Percentiles rank a stretch among this genome's conserved stretches.
Evolutionary conservation across 2,329 filamentous ascomycete species (phyloP).

Genomic region (Cercospora janseana): DNA sequence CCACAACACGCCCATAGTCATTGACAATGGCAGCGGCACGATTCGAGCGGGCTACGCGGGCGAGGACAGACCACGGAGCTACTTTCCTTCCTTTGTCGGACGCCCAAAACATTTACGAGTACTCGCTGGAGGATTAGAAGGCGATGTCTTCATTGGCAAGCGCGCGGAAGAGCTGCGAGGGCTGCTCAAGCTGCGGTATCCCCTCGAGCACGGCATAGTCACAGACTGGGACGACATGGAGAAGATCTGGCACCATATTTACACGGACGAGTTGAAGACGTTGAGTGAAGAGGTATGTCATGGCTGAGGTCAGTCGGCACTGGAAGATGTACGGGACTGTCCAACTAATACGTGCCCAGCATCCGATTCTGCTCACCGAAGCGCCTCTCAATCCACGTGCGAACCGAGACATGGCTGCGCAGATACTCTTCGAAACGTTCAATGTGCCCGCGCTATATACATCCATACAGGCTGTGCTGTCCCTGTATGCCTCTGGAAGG

Average conservation of each 20-base stretch:
- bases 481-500: conserved; percentile 89
- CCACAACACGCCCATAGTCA: conserved; percentile 96
- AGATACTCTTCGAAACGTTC: conserved; percentile 98
- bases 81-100: conserved; percentile 95
- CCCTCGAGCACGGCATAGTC: conserved; percentile 94
- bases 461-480: conserved; percentile 94
- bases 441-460: conserved; percentile 96
- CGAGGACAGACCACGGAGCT: conserved; percentile 92
- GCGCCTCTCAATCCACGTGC: conserved; percentile 91
- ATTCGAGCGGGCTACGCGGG: conserved; percentile 96
- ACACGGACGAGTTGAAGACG: conserved; percentile 92
- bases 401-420: conserved; percentile 93
- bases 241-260: conserved; percentile 97
- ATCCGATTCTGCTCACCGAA: conserved; percentile 94
- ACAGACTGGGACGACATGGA: conserved; percentile 99
- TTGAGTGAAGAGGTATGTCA: conserved; percentile 82
- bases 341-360: conserved; percentile 50
- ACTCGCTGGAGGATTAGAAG: conserved; percentile 92
- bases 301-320: conserved; percentile 26
- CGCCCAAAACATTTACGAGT: conserved; percentile 93
- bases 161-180: conserved; percentile 88
- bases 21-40: conserved; percentile 97
- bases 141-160: conserved; percentile 94
- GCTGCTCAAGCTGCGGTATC: conserved; percentile 91
- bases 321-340: background rate